These are phyloP conservation scores for Retiboletus flavoniger DNA, from an alignment of 1,284 basidiomycete species.

Conservation along the genomic window DNA sequence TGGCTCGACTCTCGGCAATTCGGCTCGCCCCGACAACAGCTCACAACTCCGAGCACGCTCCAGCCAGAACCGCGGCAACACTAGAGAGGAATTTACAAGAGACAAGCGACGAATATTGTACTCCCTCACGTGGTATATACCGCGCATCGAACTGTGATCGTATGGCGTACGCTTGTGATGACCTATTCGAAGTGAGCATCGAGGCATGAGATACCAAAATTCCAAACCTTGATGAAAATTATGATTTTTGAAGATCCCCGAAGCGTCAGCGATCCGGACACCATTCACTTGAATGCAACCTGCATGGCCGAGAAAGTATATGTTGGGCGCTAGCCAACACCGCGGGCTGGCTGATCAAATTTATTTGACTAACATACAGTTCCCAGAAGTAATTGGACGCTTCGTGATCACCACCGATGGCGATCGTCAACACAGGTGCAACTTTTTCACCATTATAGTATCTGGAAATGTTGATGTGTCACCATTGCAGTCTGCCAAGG, in stretches of 20 bases:
- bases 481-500: not conserved
- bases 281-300: slow-evolving; percentile 89
- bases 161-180: slow-evolving; percentile 72
- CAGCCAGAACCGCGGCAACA: too few species aligned
- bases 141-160: slow-evolving; percentile 68
- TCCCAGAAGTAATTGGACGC: slow-evolving; percentile 98
- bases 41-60: too few species aligned
- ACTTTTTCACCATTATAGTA: slow-evolving; percentile 84
- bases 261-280: slow-evolving; percentile 83
- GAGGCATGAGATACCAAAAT: not conserved
- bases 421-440: slow-evolving; percentile 88
- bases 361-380: slow-evolving; percentile 58
- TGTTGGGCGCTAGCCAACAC: slow-evolving; percentile 82
- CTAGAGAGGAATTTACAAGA: slow-evolving; percentile 69
- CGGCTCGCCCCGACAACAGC: too few species aligned
- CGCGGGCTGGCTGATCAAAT: not conserved
- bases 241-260: slow-evolving; percentile 87
- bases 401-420: slow-evolving; percentile 98
- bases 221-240: slow-evolving; percentile 75
- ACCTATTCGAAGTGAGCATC: slow-evolving; percentile 43
- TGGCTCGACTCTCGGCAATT: too few species aligned
- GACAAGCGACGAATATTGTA: slow-evolving; percentile 82
- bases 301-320: slow-evolving; percentile 94
- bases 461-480: slow-evolving; percentile 36
- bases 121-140: slow-evolving; percentile 89